Percentiles rank a stretch among this genome's conserved stretches.
Conservation (phyloP, 208 protist genomes). For the Crithidia brevicula region DNA sequence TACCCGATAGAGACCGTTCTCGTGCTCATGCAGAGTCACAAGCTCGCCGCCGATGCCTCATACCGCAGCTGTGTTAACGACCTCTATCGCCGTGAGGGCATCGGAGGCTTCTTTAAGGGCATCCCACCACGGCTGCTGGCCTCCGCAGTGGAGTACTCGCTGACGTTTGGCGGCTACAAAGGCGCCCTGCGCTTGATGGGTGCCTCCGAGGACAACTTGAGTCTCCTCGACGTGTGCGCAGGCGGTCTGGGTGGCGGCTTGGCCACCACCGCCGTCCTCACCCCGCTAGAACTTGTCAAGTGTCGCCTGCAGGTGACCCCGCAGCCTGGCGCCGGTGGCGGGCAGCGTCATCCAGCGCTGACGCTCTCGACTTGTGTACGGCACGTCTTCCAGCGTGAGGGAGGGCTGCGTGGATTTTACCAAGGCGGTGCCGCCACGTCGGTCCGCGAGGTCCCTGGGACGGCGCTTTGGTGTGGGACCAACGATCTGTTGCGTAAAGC, state of each 20-base stretch:
- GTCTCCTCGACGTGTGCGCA: conserved; percentile 32
- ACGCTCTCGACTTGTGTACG: conserved; percentile 27
- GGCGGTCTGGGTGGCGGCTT: conserved; percentile 62
- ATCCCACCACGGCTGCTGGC: conserved; percentile 57
- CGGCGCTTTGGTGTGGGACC: conserved; percentile 72
- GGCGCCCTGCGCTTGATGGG: conserved; percentile 43
- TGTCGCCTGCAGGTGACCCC: conserved; percentile 64
- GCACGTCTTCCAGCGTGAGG: conserved; percentile 15
- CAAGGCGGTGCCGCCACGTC: conserved; percentile 62
- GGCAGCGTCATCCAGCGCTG: conserved; percentile 38
- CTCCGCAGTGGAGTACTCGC: conserved; percentile 65
- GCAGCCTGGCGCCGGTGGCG: neutral
- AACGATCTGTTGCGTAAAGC: conserved; percentile 58
- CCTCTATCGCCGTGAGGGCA: conserved; percentile 50
- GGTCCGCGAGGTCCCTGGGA: conserved; percentile 77
- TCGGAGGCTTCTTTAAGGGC: conserved; percentile 69
- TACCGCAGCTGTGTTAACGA: conserved; percentile 46
- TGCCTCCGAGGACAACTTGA: conserved; percentile 40
- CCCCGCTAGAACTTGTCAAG: conserved; percentile 84
- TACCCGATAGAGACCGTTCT: conserved; percentile 85
- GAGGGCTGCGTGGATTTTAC: conserved; percentile 56
- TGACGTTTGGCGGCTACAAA: conserved; percentile 70
- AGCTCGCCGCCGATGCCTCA: conserved; percentile 33
- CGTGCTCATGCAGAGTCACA: conserved; percentile 75
- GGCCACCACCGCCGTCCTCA: conserved; percentile 54